Base-by-base conservation (phyloP, 768 basidiomycete species). In the Tylopilus felleus region DNA sequence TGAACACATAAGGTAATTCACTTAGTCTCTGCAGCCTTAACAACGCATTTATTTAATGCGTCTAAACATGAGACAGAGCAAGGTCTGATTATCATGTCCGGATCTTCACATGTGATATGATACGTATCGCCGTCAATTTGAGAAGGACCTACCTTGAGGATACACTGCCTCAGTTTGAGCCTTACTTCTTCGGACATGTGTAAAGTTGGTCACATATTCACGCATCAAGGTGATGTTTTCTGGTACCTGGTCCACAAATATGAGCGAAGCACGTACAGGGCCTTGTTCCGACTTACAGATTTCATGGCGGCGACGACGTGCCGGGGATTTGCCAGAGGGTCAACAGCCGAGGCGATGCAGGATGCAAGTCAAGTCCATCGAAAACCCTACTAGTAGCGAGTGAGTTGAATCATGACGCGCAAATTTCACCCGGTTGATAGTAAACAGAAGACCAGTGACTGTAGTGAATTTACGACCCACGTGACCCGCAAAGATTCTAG, bases 111-210 rank as follows among this genome's bases (percentile, higher is more conserved):
- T 25, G 40, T 41, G 48, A 54, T 35, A 31, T 39, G 23, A 53
- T 47, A 23, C 14, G 10, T 17, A 14, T n/a, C 5, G 12, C 48
- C 12, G 22, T 45, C 39, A 19, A 53, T 25, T 48, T 19, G 48
- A 38, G 36, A 44, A 43, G 23, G 47, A 39, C 29, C 25, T 35
- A 12, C 23, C 46, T 46, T 17, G 60, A 49, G 36, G 35, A 22
- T 12, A 51, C 56, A 65, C 47, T 35, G 60, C 63, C 55, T 52
- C 27, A 2, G 10, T 39, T n/a, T 39, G 46, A 40, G 23, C 44
- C 39, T 50, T 38, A 39, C 53, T 42, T 51, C 46, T 61, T 47
- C 14, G 25, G 42, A 28, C 10, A 56, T 42, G 12, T 41, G 47
- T 16, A 21, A 28, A 8, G 41, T 23, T 21, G 25, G 47, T 13